phyloP scores from a whole-genome alignment of 176 grass and related monocot genomes.

The Zea luxurians region DNA sequence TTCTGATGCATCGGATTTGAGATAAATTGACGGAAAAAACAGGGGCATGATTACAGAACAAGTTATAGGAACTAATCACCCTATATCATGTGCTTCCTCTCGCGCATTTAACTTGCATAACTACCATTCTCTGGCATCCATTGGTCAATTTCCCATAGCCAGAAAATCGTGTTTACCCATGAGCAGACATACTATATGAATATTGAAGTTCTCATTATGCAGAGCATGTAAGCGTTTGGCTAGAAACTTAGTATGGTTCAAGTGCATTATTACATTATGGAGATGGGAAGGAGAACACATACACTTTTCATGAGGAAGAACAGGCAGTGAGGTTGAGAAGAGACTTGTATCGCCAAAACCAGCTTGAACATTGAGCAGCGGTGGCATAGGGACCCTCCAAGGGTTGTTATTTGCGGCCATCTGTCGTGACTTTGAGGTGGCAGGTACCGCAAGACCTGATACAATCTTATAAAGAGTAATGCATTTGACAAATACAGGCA shows the following conservation, averaged over 20 bases:
- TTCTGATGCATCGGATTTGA: background rate
- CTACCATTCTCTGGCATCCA: background rate
- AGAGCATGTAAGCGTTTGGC: background rate
- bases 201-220: background rate
- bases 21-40: background rate
- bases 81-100: background rate
- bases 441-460: conserved; percentile 41
- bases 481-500: background rate
- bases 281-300: conserved; percentile 36
- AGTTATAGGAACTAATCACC: background rate
- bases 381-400: conserved; percentile 37
- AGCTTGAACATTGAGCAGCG: background rate
- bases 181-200: background rate
- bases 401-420: conserved; percentile 35
- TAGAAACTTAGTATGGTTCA: background rate
- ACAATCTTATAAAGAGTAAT: background rate
- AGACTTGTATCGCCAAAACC: conserved; percentile 62
- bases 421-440: conserved; percentile 29
- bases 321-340: conserved; percentile 85
- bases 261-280: background rate
- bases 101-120: background rate
- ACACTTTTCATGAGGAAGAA: conserved; percentile 77
- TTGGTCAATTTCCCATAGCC: background rate
- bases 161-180: background rate
- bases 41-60: background rate